phyloP scores from a whole-genome alignment of 176 grass and related monocot species.

The Echinochloa phyllopogon region DNA sequence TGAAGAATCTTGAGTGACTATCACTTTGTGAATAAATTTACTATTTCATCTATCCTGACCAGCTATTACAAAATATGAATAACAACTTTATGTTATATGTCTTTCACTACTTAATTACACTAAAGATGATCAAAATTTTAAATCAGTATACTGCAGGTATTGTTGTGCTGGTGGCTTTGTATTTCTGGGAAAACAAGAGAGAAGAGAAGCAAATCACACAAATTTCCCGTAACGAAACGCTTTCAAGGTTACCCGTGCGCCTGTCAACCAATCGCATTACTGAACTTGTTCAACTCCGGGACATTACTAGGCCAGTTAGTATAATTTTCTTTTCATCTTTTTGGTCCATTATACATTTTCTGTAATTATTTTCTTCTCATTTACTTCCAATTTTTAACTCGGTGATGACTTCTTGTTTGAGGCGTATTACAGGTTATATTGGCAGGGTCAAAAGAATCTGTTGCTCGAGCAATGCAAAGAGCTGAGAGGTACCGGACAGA shows the following conservation, averaged over 20 bases:
- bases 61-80: background rate
- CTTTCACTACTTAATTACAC: background rate
- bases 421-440: conserved; percentile 84
- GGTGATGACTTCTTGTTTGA: conserved; percentile 50
- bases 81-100: background rate
- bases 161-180: conserved; percentile 85
- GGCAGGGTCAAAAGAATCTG: conserved; percentile 81
- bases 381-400: conserved; percentile 10
- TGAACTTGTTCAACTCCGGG: conserved; percentile 88
- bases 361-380: background rate
- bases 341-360: background rate
- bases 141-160: conserved; percentile 95
- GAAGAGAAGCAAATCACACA: conserved; percentile 94
- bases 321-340: conserved; percentile 51
- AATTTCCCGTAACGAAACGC: conserved; percentile 89
- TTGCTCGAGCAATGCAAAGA: conserved; percentile 75
- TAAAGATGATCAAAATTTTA: conserved; percentile 70
- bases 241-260: conserved; percentile 89
- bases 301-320: conserved; percentile 93
- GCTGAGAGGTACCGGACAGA: conserved; percentile 88
- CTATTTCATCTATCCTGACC: conserved; percentile 8
- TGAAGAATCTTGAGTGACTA: conserved; percentile 15
- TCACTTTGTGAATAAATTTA: background rate
- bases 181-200: conserved; percentile 94
- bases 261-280: conserved; percentile 84